Percentiles rank a stretch among this genome's conserved stretches.
phyloP scores from a whole-genome alignment of 2,329 filamentous ascomycete genomes.

The Colletotrichum sublineola region DNA sequence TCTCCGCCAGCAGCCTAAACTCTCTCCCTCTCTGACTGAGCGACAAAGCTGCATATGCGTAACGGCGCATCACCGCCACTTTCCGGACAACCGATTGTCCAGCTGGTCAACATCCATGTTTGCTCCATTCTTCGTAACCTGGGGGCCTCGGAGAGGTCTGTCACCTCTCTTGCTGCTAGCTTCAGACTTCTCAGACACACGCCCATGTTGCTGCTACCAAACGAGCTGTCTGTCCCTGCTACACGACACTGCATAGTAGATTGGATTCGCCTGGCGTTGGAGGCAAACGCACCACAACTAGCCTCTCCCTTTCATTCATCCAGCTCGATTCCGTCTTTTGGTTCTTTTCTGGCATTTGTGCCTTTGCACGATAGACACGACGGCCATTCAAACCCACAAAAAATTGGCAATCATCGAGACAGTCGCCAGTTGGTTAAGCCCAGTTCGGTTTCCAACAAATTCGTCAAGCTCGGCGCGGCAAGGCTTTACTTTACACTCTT shows the following conservation, averaged over 20 bases:
- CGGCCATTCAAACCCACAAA: neutral
- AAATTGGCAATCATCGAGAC: neutral
- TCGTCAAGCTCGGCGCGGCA: neutral
- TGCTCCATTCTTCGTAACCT: slow-evolving; percentile 25
- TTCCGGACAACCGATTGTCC: neutral
- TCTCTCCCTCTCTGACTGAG: slow-evolving; percentile 17
- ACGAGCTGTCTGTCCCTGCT: slow-evolving; percentile 3
- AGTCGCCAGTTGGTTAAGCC: neutral
- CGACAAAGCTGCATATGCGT: slow-evolving; percentile 3
- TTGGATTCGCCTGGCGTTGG: neutral
- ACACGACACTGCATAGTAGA: neutral
- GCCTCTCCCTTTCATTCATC: neutral
- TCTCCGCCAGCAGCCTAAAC: slow-evolving; percentile 34
- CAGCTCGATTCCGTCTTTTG: neutral
- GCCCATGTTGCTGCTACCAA: slow-evolving; percentile 2
- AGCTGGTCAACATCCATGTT: neutral
- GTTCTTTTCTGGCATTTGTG: neutral
- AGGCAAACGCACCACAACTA: neutral
- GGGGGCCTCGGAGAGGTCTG: slow-evolving; percentile 22
- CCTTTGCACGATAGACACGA: neutral
- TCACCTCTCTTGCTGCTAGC: slow-evolving; percentile 30
- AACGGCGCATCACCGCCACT: slow-evolving; percentile 31
- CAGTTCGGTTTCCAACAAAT: neutral
- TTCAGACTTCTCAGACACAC: slow-evolving; percentile 13
- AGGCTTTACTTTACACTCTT: neutral